These are phyloP conservation scores for Sclerotinia subarctica DNA, from an alignment of 2,329 filamentous ascomycete genomes.

Conservation along the genomic window DNA sequence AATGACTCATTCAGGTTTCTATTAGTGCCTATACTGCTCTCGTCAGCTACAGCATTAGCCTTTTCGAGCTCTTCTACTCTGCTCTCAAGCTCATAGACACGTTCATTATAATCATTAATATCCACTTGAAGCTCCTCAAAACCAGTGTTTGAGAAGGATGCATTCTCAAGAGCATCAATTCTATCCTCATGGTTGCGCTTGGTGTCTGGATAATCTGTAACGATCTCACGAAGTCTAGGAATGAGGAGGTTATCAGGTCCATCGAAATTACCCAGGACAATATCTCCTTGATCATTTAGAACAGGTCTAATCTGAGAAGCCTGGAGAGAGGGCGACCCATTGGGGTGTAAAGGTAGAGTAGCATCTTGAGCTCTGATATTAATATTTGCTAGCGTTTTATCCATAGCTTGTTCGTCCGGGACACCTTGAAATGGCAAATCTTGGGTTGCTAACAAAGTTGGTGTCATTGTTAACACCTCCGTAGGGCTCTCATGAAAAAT, in stretches of 20 bases:
- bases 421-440: slow-evolving; percentile 24
- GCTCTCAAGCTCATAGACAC: slow-evolving; percentile 66
- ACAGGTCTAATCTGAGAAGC: neutral
- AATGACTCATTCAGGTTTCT: slow-evolving; percentile 34
- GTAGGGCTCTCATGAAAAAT: slow-evolving; percentile 34
- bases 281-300: neutral
- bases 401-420: slow-evolving; percentile 5
- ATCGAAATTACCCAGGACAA: slow-evolving; percentile 3
- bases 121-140: slow-evolving; percentile 68
- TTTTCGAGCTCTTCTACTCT: slow-evolving; percentile 59
- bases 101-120: slow-evolving; percentile 63
- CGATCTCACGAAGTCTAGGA: slow-evolving; percentile 29
- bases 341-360: slow-evolving; percentile 17
- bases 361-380: slow-evolving; percentile 19
- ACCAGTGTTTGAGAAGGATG: slow-evolving; percentile 63
- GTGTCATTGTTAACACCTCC: slow-evolving; percentile 31
- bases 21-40: slow-evolving; percentile 30
- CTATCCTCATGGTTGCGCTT: slow-evolving; percentile 54
- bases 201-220: slow-evolving; percentile 30
- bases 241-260: slow-evolving; percentile 26
- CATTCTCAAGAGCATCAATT: slow-evolving; percentile 65
- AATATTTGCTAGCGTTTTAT: slow-evolving; percentile 23
- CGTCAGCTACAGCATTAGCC: slow-evolving; percentile 46
- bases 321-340: neutral
- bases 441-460: slow-evolving; percentile 29